These are phyloP conservation scores for Bruguiera sexangula DNA, from an alignment of 345 rosid species.

Conservation along the genomic window DNA sequence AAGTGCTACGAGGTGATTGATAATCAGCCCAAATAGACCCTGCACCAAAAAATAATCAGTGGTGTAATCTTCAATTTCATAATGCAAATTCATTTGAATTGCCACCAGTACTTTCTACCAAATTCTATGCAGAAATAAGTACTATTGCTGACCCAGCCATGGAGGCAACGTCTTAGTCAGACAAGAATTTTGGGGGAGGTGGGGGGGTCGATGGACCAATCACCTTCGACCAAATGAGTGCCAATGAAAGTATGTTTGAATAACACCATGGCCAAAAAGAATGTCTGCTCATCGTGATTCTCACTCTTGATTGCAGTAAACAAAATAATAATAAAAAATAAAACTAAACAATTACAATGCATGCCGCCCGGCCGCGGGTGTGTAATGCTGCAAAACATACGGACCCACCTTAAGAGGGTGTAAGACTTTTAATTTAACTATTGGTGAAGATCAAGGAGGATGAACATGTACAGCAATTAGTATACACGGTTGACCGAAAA, in stretches of 20 bases:
- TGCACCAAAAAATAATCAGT: slow-evolving; percentile 10
- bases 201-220: slow-evolving; percentile 4
- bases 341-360: slow-evolving; percentile 3
- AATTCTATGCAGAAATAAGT: background rate
- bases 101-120: background rate
- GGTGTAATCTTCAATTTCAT: background rate
- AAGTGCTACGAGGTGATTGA: slow-evolving; percentile 19
- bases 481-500: background rate
- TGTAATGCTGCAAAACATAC: background rate
- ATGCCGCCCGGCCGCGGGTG: slow-evolving; percentile 13
- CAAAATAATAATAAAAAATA: too few relatives aligned
- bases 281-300: slow-evolving; percentile 6
- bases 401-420: background rate
- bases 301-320: background rate
- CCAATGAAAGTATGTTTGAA: slow-evolving; percentile 7
- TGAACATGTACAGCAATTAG: background rate
- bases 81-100: background rate
- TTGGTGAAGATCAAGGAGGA: too few relatives aligned
- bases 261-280: slow-evolving; percentile 12
- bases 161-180: background rate
- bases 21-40: slow-evolving; percentile 19
- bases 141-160: too few relatives aligned
- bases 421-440: background rate
- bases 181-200: background rate
- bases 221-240: slow-evolving; percentile 19